These are phyloP conservation scores for Hamamelis virginiana DNA, from an alignment of 164 flowering plant species.

Conservation along the genomic window DNA sequence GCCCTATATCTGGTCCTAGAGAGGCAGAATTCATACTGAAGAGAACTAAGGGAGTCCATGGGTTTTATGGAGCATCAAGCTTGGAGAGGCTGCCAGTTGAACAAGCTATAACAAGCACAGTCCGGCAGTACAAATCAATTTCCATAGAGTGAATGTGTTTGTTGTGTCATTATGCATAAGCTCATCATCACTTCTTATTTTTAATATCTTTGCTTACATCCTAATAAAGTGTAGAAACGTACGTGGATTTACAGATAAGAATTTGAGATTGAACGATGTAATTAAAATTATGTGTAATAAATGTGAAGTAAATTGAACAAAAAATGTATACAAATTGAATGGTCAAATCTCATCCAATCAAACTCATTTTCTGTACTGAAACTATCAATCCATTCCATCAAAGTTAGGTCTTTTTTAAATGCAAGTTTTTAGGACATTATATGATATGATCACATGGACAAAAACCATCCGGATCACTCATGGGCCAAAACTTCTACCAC, in stretches of 20 bases:
- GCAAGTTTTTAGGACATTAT: too few relatives aligned
- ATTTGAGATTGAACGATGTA: neutral
- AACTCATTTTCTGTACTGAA: too few relatives aligned
- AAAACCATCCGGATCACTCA: too few relatives aligned
- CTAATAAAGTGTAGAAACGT: neutral
- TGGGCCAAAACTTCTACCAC: too few relatives aligned
- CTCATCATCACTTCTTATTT: neutral
- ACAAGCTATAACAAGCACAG: conserved; percentile 74
- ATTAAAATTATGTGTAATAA: too few relatives aligned
- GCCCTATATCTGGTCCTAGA: conserved; percentile 82
- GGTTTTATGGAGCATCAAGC: conserved; percentile 97
- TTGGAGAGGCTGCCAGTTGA: conserved; percentile 99
- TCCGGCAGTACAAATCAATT: conserved; percentile 73
- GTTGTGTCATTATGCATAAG: conserved; percentile 3
- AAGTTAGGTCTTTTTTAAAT: too few relatives aligned
- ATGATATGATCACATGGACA: too few relatives aligned
- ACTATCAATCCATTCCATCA: too few relatives aligned
- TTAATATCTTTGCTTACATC: neutral
- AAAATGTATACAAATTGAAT: too few relatives aligned
- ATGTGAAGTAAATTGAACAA: neutral
- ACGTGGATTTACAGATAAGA: neutral
- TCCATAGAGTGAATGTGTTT: conserved; percentile 33
- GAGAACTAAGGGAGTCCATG: conserved; percentile 83
- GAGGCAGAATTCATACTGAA: conserved; percentile 81
- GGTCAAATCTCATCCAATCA: too few relatives aligned